Base-by-base conservation (phyloP, 2,329 filamentous ascomycete genomes). In the Dryadomyces quercivorus region DNA sequence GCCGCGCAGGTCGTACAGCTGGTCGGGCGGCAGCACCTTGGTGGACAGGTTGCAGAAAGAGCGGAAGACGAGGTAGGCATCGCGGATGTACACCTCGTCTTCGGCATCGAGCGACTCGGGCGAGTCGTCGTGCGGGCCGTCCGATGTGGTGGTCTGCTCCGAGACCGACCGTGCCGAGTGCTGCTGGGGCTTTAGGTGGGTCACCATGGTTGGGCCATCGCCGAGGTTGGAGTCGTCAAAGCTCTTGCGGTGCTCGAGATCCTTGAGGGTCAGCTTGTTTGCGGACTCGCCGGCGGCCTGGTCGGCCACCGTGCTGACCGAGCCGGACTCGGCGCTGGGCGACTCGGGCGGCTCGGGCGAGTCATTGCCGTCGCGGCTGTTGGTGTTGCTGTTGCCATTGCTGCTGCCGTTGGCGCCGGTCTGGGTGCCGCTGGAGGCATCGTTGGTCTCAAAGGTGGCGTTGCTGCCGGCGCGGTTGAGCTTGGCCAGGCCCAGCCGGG, bases 1-100 rank as follows among this genome's bases (percentile, higher is more conserved):
- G 18, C 91, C 92, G 55, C 89, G 90, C 52, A 95, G 73, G 64
- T 98, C 93, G 63, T 92, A 90, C 20, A 95, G 82, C 67, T 97
- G 91, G 58, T 98, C 93, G 2, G 90, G 83, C 9, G 88, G 82
- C 26, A 98, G 75, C 44, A 90, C 75, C 67, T 98, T 98, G 59
- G 92, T 96, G 56, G 92, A 96, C 48, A 98, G 75, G 69, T 96
- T 95, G 76, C 94, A 98, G 72, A 98, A 93, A 3, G 93, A 95
- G 36, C 93, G 82, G 72, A 98, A 97, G 48, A 98, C 90, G 21
- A 98, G 80, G 68, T 97, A 98, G 10, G 93, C 91, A 70, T 98
- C 93, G 62, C 93, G 88, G 62, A 97, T 90, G 66, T 95, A 97
- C 20, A 97, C 88, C 66, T 98, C 93, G 64, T 98, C 93, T 65